These are phyloP conservation scores for Monosporascus ibericus DNA, from an alignment of 2,329 filamentous ascomycete genomes.

Conservation along the genomic window DNA sequence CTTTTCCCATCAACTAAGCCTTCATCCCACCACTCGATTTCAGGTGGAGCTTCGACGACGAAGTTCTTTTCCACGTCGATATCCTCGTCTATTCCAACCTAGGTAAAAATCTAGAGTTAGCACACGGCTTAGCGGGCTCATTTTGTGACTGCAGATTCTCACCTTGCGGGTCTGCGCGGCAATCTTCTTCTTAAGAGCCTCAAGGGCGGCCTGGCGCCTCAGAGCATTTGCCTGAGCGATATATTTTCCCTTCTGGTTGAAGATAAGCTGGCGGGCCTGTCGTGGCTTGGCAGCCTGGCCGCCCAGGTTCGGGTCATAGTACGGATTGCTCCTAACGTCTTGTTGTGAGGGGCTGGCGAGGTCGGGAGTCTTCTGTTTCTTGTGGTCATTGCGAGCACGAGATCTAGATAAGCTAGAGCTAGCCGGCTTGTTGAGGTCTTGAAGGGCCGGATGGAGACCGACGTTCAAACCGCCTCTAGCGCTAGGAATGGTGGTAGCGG, in stretches of 20 bases:
- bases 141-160: neutral
- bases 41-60: slow-evolving; percentile 74
- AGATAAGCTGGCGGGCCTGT: slow-evolving; percentile 70
- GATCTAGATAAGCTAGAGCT: slow-evolving; percentile 7
- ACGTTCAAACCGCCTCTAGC: slow-evolving; percentile 47
- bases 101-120: neutral
- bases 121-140: neutral
- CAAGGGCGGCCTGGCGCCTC: slow-evolving; percentile 78
- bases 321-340: slow-evolving; percentile 58
- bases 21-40: slow-evolving; percentile 97
- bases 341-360: slow-evolving; percentile 22
- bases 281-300: slow-evolving; percentile 56
- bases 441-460: slow-evolving; percentile 61
- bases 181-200: slow-evolving; percentile 91
- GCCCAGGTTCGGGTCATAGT: slow-evolving; percentile 68
- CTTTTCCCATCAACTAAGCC: slow-evolving; percentile 68
- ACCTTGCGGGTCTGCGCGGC: slow-evolving; percentile 73
- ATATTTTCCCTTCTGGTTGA: slow-evolving; percentile 96
- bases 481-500: neutral
- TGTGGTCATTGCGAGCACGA: slow-evolving; percentile 11
- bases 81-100: slow-evolving; percentile 86
- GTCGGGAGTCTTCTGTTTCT: slow-evolving; percentile 29
- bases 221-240: slow-evolving; percentile 89
- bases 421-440: slow-evolving; percentile 17
- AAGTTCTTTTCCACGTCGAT: slow-evolving; percentile 85